A percentile compares a stretch with the other conserved stretches of the same genome.
phyloP scores from a whole-genome alignment of 202 grass and related monocot species.

The Cymbopogon flexuosus region DNA sequence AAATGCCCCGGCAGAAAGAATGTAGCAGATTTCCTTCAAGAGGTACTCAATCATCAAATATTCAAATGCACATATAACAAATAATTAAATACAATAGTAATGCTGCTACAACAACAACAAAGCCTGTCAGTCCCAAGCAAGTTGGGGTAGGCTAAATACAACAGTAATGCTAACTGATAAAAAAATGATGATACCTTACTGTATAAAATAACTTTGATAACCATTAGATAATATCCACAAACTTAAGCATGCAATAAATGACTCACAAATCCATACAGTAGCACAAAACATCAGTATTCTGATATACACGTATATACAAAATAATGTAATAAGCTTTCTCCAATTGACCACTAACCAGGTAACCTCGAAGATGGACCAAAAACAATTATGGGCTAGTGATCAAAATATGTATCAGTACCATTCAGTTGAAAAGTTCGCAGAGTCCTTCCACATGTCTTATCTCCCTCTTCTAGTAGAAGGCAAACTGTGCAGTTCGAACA shows the following conservation, averaged over 20 bases:
- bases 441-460: slow-evolving; percentile 49
- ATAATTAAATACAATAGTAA: too few relatives aligned
- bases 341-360: slow-evolving; percentile 49
- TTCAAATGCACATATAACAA: not conserved
- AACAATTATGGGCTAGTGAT: slow-evolving; percentile 73
- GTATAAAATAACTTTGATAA: too few relatives aligned
- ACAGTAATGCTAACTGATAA: not conserved
- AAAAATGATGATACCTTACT: too few relatives aligned
- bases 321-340: slow-evolving; percentile 9
- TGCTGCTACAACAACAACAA: too few relatives aligned
- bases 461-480: slow-evolving; percentile 33
- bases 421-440: slow-evolving; percentile 52
- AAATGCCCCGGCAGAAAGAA: slow-evolving; percentile 90
- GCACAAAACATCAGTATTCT: not conserved
- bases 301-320: slow-evolving; percentile 8
- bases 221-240: not conserved
- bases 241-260: not conserved
- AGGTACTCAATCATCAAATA: slow-evolving; percentile 59
- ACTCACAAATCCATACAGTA: not conserved
- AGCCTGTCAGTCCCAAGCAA: too few relatives aligned
- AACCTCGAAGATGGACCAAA: slow-evolving; percentile 89
- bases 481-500: slow-evolving; percentile 21
- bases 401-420: slow-evolving; percentile 61
- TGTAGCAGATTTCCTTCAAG: slow-evolving; percentile 88
- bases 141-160: slow-evolving; percentile 7